Base-by-base conservation (phyloP, 2,329 filamentous ascomycete species). In the Colletotrichum lupini region DNA sequence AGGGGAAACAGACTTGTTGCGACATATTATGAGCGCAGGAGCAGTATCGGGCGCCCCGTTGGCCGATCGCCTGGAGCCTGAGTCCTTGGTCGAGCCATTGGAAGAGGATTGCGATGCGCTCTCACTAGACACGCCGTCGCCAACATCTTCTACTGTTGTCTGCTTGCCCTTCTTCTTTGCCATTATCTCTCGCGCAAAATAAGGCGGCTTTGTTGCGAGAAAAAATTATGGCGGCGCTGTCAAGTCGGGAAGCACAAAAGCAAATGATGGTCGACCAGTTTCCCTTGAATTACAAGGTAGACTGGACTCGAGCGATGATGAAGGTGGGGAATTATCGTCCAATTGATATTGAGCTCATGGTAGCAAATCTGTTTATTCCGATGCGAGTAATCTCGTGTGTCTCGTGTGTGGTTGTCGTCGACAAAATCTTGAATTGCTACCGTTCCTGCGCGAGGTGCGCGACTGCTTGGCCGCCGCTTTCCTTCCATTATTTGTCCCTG, bases 1-100 rank as follows among this genome's bases (percentile, higher is more conserved):
- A 62, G 65, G 63, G 16, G 55, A 11, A 77, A 88, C 88, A 80
- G 87, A 92, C 91, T 93, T 93, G 82, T 93, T 92, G 78, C 91
- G 89, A 84, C 90, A 92, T 75, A 91, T 91, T 63, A 90, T 88
- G 56, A 92, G 83, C 53, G 88, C 84, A 74, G 89, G 87, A 62
- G 61, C 58, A 83, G 83, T 53, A 84, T 82, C 24, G 82, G 82
- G 61, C 80, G 77, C n/a, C 78, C 72, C 74, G 58, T 76, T 72
- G 37, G 75, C 57, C 28, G 70, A 55, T 42, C 76, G 70, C 66
- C 79, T 81, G 35, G 77, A 60, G 57, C 22, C 72, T 24, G 75
- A 64, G 12, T 52, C 32, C 64, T 66, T 65, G 26, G 42, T 35
- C 8, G 66, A 69, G n/a, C 56, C 60, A 52, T 22, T 63, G 5